These are phyloP conservation scores for Beta macrorhiza DNA, from an alignment of 179 eudicot genomes.

Conservation along the genomic window DNA sequence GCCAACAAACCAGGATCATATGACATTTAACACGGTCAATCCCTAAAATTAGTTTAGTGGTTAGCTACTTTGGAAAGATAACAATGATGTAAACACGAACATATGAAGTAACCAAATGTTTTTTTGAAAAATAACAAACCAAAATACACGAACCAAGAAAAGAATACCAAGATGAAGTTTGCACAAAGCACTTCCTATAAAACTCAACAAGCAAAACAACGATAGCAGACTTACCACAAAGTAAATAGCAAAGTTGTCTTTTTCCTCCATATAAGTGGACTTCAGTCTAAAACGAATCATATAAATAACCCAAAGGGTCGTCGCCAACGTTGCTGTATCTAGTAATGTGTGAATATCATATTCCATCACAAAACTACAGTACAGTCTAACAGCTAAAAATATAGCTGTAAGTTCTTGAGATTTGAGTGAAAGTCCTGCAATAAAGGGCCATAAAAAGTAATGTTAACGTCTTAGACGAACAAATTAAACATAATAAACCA, in stretches of 20 bases:
- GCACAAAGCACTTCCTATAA: background rate
- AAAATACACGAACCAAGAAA: background rate
- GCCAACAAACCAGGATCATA: background rate
- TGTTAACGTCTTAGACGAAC: background rate
- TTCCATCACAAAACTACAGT: conserved; percentile 46
- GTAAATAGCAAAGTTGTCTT: conserved; percentile 41
- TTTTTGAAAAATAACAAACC: background rate
- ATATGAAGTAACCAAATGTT: too few relatives aligned
- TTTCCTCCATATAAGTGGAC: conserved; percentile 41
- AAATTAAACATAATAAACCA: background rate
- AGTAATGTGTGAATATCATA: conserved; percentile 42
- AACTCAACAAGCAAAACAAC: background rate
- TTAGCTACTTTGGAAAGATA: background rate
- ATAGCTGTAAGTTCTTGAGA: conserved; percentile 43
- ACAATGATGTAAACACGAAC: background rate
- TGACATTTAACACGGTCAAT: background rate
- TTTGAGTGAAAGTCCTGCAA: conserved; percentile 41
- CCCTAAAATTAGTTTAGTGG: background rate
- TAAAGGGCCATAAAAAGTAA: background rate
- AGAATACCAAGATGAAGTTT: background rate
- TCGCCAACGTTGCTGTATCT: conserved; percentile 42
- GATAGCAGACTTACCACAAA: conserved; percentile 31
- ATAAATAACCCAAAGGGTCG: conserved; percentile 46
- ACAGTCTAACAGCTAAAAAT: conserved; percentile 40
- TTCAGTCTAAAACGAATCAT: conserved; percentile 41